These are phyloP conservation scores for Echeveria elegans DNA, from an alignment of 164 flowering plant genomes.

Conservation along the genomic window DNA sequence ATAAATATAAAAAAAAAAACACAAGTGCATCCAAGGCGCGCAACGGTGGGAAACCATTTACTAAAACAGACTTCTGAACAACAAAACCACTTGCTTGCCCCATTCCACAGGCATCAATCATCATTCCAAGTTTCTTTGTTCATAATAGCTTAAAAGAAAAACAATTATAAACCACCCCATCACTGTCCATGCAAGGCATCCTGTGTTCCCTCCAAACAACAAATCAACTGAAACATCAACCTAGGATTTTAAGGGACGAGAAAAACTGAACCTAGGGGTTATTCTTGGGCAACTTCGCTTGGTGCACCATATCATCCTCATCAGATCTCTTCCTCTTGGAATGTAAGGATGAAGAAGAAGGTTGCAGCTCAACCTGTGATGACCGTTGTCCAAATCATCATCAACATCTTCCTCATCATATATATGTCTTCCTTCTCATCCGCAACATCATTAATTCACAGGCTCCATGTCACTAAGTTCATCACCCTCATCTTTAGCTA, in stretches of 20 bases:
- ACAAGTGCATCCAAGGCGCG: not conserved
- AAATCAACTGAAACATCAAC: conserved; percentile 5
- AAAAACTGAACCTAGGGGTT: conserved; percentile 12
- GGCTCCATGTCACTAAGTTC: conserved; percentile 33
- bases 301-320: conserved; percentile 22
- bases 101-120: not conserved
- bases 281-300: conserved; percentile 9
- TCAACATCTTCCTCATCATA: conserved; percentile 56
- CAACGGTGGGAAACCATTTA: not conserved
- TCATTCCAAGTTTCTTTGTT: not conserved
- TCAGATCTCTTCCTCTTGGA: conserved; percentile 55
- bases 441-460: conserved; percentile 33
- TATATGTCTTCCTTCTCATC: conserved; percentile 25
- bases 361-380: conserved; percentile 28
- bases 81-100: not conserved
- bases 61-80: not conserved
- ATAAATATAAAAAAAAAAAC: too few relatives aligned
- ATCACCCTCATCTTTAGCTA: conserved; percentile 37
- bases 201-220: not conserved
- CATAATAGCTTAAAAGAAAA: not conserved
- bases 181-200: not conserved
- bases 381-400: conserved; percentile 23
- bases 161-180: not conserved
- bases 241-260: not conserved
- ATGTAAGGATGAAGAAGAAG: conserved; percentile 33